These are phyloP conservation scores for Paxillus rubicundulus DNA, from an alignment of 768 basidiomycete species.

Conservation along the genomic window DNA sequence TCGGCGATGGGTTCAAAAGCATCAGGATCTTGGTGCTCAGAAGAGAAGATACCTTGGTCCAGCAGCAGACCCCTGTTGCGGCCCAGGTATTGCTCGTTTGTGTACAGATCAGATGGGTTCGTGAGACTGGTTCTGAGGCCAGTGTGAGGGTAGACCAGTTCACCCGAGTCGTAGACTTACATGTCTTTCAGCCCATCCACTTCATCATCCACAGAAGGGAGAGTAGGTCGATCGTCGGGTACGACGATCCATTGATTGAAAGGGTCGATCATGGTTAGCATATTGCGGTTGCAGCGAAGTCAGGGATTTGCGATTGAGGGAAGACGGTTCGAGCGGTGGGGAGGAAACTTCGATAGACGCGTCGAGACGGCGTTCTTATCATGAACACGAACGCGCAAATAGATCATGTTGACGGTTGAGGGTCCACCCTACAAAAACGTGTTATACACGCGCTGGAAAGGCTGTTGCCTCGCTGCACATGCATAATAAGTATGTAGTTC, in stretches of 20 bases:
- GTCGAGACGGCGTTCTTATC: conserved; percentile 28
- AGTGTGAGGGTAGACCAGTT: conserved; percentile 7
- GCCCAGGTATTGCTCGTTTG: neutral
- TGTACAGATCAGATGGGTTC: neutral
- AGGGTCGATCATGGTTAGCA: conserved; percentile 9
- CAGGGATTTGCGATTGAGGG: neutral
- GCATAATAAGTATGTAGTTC: conserved; percentile 16
- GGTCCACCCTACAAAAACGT: conserved; percentile 38
- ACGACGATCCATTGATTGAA: conserved; percentile 17
- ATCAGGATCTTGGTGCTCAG: neutral
- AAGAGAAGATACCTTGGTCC: neutral
- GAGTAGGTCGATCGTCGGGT: conserved; percentile 13
- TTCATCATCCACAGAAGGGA: conserved; percentile 25
- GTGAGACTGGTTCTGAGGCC: conserved; percentile 2
- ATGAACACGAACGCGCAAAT: conserved; percentile 14
- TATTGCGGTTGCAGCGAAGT: neutral
- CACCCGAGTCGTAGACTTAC: conserved; percentile 13
- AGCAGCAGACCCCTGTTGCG: conserved; percentile 15
- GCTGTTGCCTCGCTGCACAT: conserved; percentile 29
- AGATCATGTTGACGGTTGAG: conserved; percentile 31
- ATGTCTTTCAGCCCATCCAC: conserved; percentile 13
- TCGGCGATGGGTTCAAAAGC: neutral
- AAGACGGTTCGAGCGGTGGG: conserved; percentile 3
- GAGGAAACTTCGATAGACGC: conserved; percentile 11
- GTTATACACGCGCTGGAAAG: conserved; percentile 32